Base-by-base conservation (phyloP, 805 yeast genomes). In the Candida maris region DNA sequence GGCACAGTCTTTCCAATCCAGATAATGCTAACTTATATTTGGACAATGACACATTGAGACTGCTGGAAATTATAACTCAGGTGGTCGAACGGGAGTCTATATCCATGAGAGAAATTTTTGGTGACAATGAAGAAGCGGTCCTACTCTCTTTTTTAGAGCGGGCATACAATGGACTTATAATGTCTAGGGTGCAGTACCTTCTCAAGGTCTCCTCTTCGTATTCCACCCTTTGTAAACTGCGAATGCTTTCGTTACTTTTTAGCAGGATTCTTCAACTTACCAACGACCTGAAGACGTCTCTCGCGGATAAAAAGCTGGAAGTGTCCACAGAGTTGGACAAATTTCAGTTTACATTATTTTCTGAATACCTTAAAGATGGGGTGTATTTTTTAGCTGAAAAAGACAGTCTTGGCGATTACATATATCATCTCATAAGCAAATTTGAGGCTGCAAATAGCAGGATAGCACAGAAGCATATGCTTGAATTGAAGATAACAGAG, bases 21-120 rank as follows among this genome's bases (percentile, higher is more conserved):
- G 68, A 69, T 21, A 64, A 59, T 30, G 71, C 67, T 16, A 67
- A 68, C 16, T 61, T 64, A 4, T 59, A 71, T 20, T 70, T 75
- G 37, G 84, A 80, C 45, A 66, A 67, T 8, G 62, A 70, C 6
- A 72, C 86, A 4, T 68, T 70, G 14, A 57, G 62, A 9, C 58
- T 82, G 25, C 62, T 85, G 16, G 73, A 75, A 35, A 77, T 79
- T 27, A 67, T 79, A 27, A 69, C 71, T 32, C 67, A 75, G 3
- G 77, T 81, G 6, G 72, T 86, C 16, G 71, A 75, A 41, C 75
- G 79, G 15, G 95, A 89, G 58, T 80, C 91, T 1, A 76, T 79
- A 29, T 70, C 85, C 27, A 83, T 88, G 14, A 67, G 71, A 32
- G 79, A 77, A 34, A 91, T 88, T 1, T 93, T 93, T 54, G 41